Conservation (phyloP, 129 eudicot species). For the Tagetes erecta region DNA sequence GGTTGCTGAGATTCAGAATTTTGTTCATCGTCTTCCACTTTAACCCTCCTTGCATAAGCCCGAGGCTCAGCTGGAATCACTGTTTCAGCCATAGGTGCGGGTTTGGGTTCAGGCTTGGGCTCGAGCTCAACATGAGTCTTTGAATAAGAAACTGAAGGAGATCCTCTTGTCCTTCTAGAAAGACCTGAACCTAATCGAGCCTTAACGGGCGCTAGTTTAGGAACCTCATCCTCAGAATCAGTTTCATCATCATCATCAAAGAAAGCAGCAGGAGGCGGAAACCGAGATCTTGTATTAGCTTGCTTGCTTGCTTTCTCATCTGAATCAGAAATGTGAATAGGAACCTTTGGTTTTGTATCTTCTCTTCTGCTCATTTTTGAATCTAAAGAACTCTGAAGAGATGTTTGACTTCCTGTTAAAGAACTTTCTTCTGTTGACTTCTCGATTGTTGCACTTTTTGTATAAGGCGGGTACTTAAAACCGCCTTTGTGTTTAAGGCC, state of each 20-base stretch:
- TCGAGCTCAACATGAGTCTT: conserved; percentile 30
- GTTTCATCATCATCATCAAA: conserved; percentile 53
- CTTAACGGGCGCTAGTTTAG: conserved; percentile 35
- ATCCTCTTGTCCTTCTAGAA: conserved; percentile 67
- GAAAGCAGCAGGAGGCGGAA: conserved; percentile 37
- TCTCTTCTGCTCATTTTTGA: conserved; percentile 21
- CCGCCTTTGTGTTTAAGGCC: conserved; percentile 74
- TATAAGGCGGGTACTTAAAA: conserved; percentile 37
- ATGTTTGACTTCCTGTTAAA: conserved; percentile 16
- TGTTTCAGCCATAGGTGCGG: background rate
- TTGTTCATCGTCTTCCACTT: conserved; percentile 17
- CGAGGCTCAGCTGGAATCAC: conserved; percentile 25
- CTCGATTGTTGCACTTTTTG: conserved; percentile 30
- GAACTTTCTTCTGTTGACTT: conserved; percentile 29
- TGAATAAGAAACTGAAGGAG: conserved; percentile 23
- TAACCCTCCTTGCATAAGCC: conserved; percentile 11
- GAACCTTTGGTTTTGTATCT: conserved; percentile 33
- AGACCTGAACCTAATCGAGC: conserved; percentile 45
- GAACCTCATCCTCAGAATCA: conserved; percentile 46
- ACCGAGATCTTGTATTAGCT: conserved; percentile 23
- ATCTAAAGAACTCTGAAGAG: conserved; percentile 25
- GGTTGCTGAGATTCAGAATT: conserved; percentile 28
- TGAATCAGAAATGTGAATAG: conserved; percentile 30
- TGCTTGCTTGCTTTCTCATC: conserved; percentile 43
- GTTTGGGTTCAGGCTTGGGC: conserved; percentile 9